Percentiles rank a stretch among this genome's conserved stretches.
Conservation (phyloP, 345 rosid species). For the Carallia pectinifolia region DNA sequence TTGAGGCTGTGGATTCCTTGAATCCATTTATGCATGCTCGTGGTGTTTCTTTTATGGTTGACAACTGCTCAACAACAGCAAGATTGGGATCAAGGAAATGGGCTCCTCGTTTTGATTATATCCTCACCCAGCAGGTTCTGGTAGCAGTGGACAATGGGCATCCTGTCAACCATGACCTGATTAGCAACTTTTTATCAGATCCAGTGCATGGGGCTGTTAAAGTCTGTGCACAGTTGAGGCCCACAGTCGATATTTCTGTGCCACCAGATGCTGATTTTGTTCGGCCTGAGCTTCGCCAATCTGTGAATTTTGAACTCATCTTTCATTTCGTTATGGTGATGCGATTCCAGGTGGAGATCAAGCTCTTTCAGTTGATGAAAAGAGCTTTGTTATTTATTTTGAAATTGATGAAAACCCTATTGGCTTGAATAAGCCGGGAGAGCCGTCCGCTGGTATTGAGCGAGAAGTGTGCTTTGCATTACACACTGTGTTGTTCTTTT, state of each 20-base stretch:
- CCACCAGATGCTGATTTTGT: conserved; percentile 85
- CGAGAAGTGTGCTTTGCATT: neutral
- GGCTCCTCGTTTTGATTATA: conserved; percentile 91
- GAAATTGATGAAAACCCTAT: neutral
- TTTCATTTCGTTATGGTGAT: too few relatives aligned
- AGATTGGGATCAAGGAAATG: conserved; percentile 88
- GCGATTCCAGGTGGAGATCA: too few relatives aligned
- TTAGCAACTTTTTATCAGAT: conserved; percentile 80
- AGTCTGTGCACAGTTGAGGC: conserved; percentile 80
- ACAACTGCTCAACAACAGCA: conserved; percentile 91
- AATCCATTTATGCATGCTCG: conserved; percentile 97
- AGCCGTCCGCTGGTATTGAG: neutral
- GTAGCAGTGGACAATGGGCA: conserved; percentile 61
- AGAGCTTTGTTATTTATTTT: too few relatives aligned
- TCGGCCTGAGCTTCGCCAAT: conserved; percentile 78
- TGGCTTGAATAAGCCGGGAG: neutral
- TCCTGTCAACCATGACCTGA: conserved; percentile 63
- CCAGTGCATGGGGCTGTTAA: conserved; percentile 81
- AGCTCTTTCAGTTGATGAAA: too few relatives aligned
- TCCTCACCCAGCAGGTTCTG: conserved; percentile 73
- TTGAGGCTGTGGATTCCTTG: conserved; percentile 82
- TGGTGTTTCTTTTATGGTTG: conserved; percentile 93
- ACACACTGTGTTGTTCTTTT: too few relatives aligned
- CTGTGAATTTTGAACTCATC: conserved; percentile 29
- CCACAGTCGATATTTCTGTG: conserved; percentile 77